Evolutionary conservation across 2,329 filamentous ascomycete genomes (phyloP).

Genomic region (Zymoseptoria tritici): DNA sequence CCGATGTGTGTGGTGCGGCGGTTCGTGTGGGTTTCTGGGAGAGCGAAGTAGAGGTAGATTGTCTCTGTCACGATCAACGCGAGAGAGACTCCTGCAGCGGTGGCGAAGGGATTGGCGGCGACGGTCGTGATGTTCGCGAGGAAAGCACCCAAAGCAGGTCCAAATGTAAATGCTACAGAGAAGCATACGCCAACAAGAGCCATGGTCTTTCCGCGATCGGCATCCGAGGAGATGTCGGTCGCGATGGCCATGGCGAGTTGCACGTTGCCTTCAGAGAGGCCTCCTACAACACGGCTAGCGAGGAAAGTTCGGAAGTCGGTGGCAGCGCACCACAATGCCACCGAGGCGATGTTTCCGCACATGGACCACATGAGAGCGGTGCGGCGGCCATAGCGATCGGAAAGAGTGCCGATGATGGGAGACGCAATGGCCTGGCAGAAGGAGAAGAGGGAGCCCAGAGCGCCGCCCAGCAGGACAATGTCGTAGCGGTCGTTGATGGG

Average conservation of each 20-base stretch:
- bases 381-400: slow-evolving; percentile 79
- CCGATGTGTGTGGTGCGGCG: slow-evolving; percentile 13
- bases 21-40: slow-evolving; percentile 73
- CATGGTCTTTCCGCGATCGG: slow-evolving; percentile 82
- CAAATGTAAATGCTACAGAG: slow-evolving; percentile 94
- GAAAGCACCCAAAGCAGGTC: slow-evolving; percentile 82
- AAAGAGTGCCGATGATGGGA: slow-evolving; percentile 80
- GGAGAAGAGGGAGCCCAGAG: slow-evolving; percentile 87
- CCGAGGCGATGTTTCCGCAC: slow-evolving; percentile 85
- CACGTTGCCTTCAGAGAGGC: slow-evolving; percentile 91
- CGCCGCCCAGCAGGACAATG: slow-evolving; percentile 89
- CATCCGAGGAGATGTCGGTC: slow-evolving; percentile 85
- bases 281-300: slow-evolving; percentile 84
- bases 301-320: slow-evolving; percentile 94
- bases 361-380: slow-evolving; percentile 85
- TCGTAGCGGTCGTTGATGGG: slow-evolving; percentile 96
- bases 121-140: slow-evolving; percentile 71
- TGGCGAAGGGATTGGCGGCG: slow-evolving; percentile 85
- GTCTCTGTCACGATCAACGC: slow-evolving; percentile 81
- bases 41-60: slow-evolving; percentile 69
- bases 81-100: slow-evolving; percentile 81
- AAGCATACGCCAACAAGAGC: slow-evolving; percentile 94
- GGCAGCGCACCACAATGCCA: slow-evolving; percentile 87
- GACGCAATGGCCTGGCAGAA: slow-evolving; percentile 88
- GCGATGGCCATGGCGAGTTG: slow-evolving; percentile 95